Conservation (phyloP, 495 filamentous ascomycete species). For the Collariella sp. region DNA sequence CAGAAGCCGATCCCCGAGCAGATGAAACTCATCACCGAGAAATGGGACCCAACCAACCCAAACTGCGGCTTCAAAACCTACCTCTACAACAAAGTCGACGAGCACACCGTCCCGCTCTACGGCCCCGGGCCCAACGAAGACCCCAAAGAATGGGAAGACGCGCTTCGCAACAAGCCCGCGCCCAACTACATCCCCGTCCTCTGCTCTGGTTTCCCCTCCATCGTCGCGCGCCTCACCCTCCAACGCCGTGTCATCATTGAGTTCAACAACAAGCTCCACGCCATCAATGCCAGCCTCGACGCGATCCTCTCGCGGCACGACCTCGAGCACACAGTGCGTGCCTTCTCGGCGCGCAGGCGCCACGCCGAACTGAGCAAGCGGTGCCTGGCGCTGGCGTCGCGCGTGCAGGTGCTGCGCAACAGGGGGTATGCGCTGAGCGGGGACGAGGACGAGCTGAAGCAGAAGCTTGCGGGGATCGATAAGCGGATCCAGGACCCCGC, state of each 20-base stretch:
- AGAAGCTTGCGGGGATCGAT: slow-evolving; percentile 70
- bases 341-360: slow-evolving; percentile 69
- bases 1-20: slow-evolving; percentile 83
- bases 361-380: slow-evolving; percentile 75
- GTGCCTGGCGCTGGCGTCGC: slow-evolving; percentile 74
- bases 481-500: slow-evolving; percentile 72
- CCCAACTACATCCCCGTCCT: slow-evolving; percentile 67
- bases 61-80: slow-evolving; percentile 80
- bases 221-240: slow-evolving; percentile 67
- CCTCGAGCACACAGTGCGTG: slow-evolving; percentile 66
- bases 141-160: slow-evolving; percentile 85
- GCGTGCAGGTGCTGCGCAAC: slow-evolving; percentile 86
- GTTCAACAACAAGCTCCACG: slow-evolving; percentile 75
- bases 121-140: slow-evolving; percentile 69
- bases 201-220: slow-evolving; percentile 43
- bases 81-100: slow-evolving; percentile 85
- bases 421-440: slow-evolving; percentile 85
- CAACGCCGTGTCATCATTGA: slow-evolving; percentile 65
- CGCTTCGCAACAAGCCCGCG: slow-evolving; percentile 71
- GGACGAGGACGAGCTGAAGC: slow-evolving; percentile 83
- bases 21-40: slow-evolving; percentile 64
- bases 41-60: slow-evolving; percentile 69
- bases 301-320: slow-evolving; percentile 74
- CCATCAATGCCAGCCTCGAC: slow-evolving; percentile 80
- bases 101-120: slow-evolving; percentile 72